These are phyloP conservation scores for Botryotinia narcissicola DNA, from an alignment of 2,329 filamentous ascomycete genomes.

Conservation along the genomic window DNA sequence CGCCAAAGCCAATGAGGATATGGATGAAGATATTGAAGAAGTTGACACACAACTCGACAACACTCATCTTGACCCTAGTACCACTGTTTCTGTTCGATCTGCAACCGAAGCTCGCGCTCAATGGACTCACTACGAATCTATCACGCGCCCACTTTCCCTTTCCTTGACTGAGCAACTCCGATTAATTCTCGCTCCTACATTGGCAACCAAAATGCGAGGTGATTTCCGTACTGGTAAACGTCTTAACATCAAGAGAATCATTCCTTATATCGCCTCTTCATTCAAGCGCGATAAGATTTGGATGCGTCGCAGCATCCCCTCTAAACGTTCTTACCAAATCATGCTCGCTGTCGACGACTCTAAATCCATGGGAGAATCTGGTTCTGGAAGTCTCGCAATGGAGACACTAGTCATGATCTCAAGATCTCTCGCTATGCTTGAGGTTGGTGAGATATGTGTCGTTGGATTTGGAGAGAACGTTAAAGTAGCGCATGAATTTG, in stretches of 20 bases:
- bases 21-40: constrained; percentile 42
- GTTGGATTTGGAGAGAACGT: constrained; percentile 84
- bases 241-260: constrained; percentile 99
- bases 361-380: constrained; percentile 83
- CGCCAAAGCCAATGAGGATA: constrained; percentile 39
- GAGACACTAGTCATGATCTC: constrained; percentile 92
- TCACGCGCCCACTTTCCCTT: constrained; percentile 82
- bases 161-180: constrained; percentile 91
- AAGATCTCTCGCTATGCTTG: constrained; percentile 83
- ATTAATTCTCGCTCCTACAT: constrained; percentile 89
- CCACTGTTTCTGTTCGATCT: constrained; percentile 36
- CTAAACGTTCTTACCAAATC: constrained; percentile 94
- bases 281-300: constrained; percentile 99
- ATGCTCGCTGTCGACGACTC: constrained; percentile 96
- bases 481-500: constrained; percentile 82
- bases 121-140: constrained; percentile 81
- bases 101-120: constrained; percentile 64
- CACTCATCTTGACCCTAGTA: constrained; percentile 60
- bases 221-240: constrained; percentile 97
- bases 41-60: constrained; percentile 60
- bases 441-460: constrained; percentile 89
- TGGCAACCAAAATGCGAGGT: constrained; percentile 92
- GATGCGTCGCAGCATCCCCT: constrained; percentile 91
- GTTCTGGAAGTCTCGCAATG: constrained; percentile 77
- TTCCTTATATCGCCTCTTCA: constrained; percentile 95